phyloP scores from a whole-genome alignment of 305 asterid species.

The Fraxinus floribunda region DNA sequence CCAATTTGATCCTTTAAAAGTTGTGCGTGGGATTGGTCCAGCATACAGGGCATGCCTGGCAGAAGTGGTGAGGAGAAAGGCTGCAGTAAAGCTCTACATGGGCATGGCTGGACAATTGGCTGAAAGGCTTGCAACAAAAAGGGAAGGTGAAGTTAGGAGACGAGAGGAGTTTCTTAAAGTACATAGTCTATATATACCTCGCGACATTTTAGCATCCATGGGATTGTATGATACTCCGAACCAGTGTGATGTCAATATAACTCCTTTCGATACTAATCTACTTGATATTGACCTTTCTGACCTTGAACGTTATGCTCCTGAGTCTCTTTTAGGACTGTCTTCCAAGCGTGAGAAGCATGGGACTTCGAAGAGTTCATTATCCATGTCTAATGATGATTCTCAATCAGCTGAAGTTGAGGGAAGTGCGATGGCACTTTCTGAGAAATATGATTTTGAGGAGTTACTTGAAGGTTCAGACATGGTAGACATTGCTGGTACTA shows the following conservation, averaged over 20 bases:
- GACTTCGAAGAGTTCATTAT: slow-evolving; percentile 48
- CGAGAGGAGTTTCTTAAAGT: slow-evolving; percentile 82
- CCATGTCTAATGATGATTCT: slow-evolving; percentile 64
- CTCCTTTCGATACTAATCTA: slow-evolving; percentile 80
- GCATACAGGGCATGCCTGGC: slow-evolving; percentile 96
- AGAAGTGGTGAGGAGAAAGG: slow-evolving; percentile 88
- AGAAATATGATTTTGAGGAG: slow-evolving; percentile 55
- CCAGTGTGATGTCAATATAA: slow-evolving; percentile 77
- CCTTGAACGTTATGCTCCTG: slow-evolving; percentile 89
- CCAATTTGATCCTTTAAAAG: slow-evolving; percentile 82
- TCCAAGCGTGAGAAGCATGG: slow-evolving; percentile 57
- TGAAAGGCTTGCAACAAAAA: slow-evolving; percentile 82
- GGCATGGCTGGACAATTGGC: slow-evolving; percentile 98
- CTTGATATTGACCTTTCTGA: slow-evolving; percentile 79
- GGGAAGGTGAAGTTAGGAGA: slow-evolving; percentile 77
- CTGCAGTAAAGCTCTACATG: slow-evolving; percentile 86
- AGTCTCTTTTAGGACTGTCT: slow-evolving; percentile 59
- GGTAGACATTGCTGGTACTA: slow-evolving; percentile 90
- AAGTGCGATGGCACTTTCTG: slow-evolving; percentile 33
- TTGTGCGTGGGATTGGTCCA: slow-evolving; percentile 83
- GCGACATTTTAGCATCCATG: slow-evolving; percentile 79
- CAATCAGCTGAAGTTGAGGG: slow-evolving; percentile 54
- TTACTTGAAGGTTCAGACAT: slow-evolving; percentile 62
- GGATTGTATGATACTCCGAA: slow-evolving; percentile 83
- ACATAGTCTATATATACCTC: slow-evolving; percentile 66